Percentiles rank a stretch among this genome's conserved stretches.
These are phyloP conservation scores for Fraxinus americana DNA, from an alignment of 257 asterid species.

Conservation along the genomic window DNA sequence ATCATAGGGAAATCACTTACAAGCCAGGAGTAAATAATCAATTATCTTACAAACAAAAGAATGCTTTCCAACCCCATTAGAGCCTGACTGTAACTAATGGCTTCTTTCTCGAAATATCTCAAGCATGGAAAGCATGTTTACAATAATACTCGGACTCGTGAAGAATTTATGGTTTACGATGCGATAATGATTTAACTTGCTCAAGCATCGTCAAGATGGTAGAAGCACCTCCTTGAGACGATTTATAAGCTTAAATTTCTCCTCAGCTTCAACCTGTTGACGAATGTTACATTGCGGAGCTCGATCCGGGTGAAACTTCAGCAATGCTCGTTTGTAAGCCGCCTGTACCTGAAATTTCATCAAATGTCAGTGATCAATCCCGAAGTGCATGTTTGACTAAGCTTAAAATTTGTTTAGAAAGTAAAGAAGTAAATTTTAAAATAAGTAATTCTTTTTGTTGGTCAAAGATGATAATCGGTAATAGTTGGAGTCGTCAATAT, in stretches of 20 bases:
- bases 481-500: not conserved
- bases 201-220: slow-evolving; percentile 8
- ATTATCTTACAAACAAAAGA: too few relatives aligned
- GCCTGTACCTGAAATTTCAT: slow-evolving; percentile 58
- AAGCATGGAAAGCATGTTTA: too few relatives aligned
- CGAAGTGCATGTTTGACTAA: not conserved
- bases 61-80: too few relatives aligned
- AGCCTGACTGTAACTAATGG: too few relatives aligned
- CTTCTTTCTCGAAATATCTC: too few relatives aligned
- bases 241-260: slow-evolving; percentile 84
- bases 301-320: slow-evolving; percentile 88
- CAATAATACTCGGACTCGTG: not conserved
- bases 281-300: slow-evolving; percentile 65
- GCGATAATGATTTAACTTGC: not conserved
- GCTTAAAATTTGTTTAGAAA: too few relatives aligned
- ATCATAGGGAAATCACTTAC: too few relatives aligned
- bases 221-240: slow-evolving; percentile 72
- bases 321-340: slow-evolving; percentile 72
- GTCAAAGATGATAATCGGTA: not conserved
- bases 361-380: too few relatives aligned
- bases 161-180: not conserved
- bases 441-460: not conserved
- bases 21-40: too few relatives aligned
- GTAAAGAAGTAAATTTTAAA: not conserved
- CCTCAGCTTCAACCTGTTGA: slow-evolving; percentile 90